phyloP scores from a whole-genome alignment of 2,329 filamentous ascomycete genomes.

The Byssothecium circinans region DNA sequence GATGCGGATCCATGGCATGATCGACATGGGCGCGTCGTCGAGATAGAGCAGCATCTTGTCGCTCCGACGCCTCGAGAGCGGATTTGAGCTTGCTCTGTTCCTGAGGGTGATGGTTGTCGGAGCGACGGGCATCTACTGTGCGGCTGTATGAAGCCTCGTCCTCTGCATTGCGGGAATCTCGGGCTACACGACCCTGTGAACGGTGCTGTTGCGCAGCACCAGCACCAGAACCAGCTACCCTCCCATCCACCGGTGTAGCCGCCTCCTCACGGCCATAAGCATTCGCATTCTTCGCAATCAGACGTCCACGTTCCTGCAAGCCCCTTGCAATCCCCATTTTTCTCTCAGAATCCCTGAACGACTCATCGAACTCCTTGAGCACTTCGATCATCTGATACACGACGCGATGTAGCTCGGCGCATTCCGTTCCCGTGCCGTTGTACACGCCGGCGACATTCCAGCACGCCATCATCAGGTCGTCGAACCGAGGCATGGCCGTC shows the following conservation, averaged over 20 bases:
- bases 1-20: not conserved
- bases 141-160: not conserved
- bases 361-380: constrained; percentile 28
- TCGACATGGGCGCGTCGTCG: not conserved
- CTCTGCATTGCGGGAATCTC: not conserved
- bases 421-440: constrained; percentile 27
- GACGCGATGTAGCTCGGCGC: constrained; percentile 25
- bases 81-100: not conserved
- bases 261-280: not conserved
- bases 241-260: no score
- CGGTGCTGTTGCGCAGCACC: not conserved
- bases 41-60: not conserved
- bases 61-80: not conserved
- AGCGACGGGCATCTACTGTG: not conserved
- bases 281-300: not conserved
- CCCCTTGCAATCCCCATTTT: constrained; percentile 3
- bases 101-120: not conserved
- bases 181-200: not conserved
- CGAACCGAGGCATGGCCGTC: constrained; percentile 32
- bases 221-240: not conserved
- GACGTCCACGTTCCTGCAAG: not conserved
- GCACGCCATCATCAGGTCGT: constrained; percentile 32
- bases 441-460: constrained; percentile 39
- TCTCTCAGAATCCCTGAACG: constrained; percentile 8
- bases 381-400: constrained; percentile 30